These are phyloP conservation scores for Kodamaea arcana DNA, from an alignment of 1,139 yeast species.

Conservation along the genomic window DNA sequence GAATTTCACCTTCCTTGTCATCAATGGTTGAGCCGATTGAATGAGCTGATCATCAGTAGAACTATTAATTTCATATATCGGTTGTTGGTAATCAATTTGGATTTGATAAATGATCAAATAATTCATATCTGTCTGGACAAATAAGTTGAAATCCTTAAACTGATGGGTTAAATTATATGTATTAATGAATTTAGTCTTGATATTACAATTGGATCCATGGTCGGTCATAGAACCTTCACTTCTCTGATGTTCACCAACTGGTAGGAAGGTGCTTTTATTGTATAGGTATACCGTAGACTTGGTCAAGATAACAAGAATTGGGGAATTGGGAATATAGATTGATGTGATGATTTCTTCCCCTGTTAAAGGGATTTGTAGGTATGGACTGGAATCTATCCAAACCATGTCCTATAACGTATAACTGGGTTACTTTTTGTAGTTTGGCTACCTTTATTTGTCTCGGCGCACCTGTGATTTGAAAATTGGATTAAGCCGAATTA, in stretches of 20 bases:
- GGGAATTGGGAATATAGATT: constrained; percentile 31
- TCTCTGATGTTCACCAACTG: constrained; percentile 31
- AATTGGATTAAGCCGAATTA: no score
- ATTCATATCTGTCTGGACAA: constrained; percentile 30
- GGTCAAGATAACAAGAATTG: constrained; percentile 32
- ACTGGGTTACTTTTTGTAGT: no score
- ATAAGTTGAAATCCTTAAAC: constrained; percentile 30
- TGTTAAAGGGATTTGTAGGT: constrained; percentile 24
- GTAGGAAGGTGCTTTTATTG: constrained; percentile 32
- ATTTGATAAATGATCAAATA: constrained; percentile 36
- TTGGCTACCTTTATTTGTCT: no score
- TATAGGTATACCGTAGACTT: constrained; percentile 23
- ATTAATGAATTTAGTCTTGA: constrained; percentile 24
- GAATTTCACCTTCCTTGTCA: constrained; percentile 23
- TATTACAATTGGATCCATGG: constrained; percentile 29
- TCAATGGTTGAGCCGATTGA: constrained; percentile 35
- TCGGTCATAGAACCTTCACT: constrained; percentile 26
- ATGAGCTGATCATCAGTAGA: constrained; percentile 22
- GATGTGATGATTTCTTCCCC: constrained; percentile 23
- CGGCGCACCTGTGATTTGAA: no score
- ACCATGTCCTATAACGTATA: no score
- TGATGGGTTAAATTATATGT: constrained; percentile 25
- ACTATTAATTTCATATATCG: constrained; percentile 31
- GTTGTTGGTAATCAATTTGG: constrained; percentile 25
- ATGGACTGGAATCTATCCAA: constrained; percentile 37